Conservation (phyloP, 352 stramenopile species). For the Phytophthora multivora region DNA sequence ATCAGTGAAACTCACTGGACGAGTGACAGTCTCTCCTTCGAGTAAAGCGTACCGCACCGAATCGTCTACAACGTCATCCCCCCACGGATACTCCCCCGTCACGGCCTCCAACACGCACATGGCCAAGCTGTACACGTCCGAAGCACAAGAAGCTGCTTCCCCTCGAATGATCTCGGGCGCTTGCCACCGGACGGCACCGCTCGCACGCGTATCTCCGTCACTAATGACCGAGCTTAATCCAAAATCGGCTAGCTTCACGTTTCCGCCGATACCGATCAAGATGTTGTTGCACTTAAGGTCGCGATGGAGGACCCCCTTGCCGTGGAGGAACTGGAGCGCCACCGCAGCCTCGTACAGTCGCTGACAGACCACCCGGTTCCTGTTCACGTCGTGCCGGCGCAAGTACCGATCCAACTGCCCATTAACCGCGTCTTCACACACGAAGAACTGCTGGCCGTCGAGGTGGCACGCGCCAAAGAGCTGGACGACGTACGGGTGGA, state of each 20-base stretch:
- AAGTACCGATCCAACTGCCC: slow-evolving; percentile 22
- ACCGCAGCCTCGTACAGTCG: slow-evolving; percentile 15
- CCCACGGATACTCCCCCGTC: too few relatives aligned
- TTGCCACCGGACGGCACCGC: too few relatives aligned
- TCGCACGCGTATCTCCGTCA: not conserved
- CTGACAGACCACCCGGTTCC: slow-evolving; percentile 1
- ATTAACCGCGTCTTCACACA: slow-evolving; percentile 23
- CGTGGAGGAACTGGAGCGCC: slow-evolving; percentile 14
- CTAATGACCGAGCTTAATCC: slow-evolving; percentile 15
- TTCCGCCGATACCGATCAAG: slow-evolving; percentile 22
- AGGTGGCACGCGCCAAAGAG: slow-evolving; percentile 28
- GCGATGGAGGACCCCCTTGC: not conserved
- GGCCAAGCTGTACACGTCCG: too few relatives aligned
- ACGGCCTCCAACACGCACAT: too few relatives aligned
- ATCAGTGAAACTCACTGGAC: too few relatives aligned
- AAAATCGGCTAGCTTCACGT: slow-evolving; percentile 32
- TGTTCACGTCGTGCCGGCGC: too few relatives aligned
- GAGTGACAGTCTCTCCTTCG: too few relatives aligned
- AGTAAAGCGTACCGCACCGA: too few relatives aligned
- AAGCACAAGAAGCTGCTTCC: too few relatives aligned
- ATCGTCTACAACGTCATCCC: too few relatives aligned
- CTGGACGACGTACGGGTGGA: slow-evolving; percentile 21
- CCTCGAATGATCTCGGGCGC: too few relatives aligned
- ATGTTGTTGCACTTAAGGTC: slow-evolving; percentile 22
- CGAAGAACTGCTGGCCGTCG: slow-evolving; percentile 18